Evolutionary conservation across 2,329 filamentous ascomycete species (phyloP).

Genomic region (Calycina herbarum): DNA sequence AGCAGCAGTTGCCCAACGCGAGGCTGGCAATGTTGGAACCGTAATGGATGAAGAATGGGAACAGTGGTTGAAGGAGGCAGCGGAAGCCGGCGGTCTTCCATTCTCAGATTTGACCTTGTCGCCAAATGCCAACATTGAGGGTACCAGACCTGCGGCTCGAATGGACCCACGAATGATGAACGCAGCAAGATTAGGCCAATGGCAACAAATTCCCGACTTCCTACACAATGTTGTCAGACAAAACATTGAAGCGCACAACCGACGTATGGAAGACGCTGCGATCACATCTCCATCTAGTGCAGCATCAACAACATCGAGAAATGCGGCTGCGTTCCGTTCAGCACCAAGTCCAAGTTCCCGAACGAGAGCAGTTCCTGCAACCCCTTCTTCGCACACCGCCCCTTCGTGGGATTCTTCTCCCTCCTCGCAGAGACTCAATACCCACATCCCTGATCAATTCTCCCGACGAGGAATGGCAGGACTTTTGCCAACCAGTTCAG

Average conservation of each 20-base stretch:
- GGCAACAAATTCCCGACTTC: conserved; percentile 58
- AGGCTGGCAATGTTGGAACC: conserved; percentile 57
- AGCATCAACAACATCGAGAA: conserved; percentile 14
- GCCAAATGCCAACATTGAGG: conserved; percentile 36
- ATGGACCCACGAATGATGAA: conserved; percentile 54
- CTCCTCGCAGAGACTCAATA: conserved; percentile 11
- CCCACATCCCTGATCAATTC: conserved; percentile 19
- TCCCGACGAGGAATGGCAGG: conserved; percentile 19
- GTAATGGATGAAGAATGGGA: conserved; percentile 72
- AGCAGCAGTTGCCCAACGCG: conserved; percentile 61
- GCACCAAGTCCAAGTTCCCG: conserved; percentile 14
- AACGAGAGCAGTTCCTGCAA: conserved; percentile 13
- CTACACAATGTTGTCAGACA: conserved; percentile 53
- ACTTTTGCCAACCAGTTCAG: conserved; percentile 1
- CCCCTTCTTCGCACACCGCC: conserved; percentile 9
- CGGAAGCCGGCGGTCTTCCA: conserved; percentile 60
- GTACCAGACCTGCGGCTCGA: conserved; percentile 39
- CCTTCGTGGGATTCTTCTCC: conserved; percentile 4
- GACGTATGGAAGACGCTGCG: conserved; percentile 21
- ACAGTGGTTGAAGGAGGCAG: conserved; percentile 70
- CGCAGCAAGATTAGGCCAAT: conserved; percentile 56
- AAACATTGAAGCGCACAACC: conserved; percentile 28
- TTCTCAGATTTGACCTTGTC: conserved; percentile 42
- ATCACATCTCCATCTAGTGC: conserved; percentile 18
- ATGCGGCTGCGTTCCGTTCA: conserved; percentile 10